Evolutionary conservation across 768 basidiomycete genomes (phyloP), one percentile per base, ranked within the genome.

Genomic region (Tricholoma bakamatsutake): DNA sequence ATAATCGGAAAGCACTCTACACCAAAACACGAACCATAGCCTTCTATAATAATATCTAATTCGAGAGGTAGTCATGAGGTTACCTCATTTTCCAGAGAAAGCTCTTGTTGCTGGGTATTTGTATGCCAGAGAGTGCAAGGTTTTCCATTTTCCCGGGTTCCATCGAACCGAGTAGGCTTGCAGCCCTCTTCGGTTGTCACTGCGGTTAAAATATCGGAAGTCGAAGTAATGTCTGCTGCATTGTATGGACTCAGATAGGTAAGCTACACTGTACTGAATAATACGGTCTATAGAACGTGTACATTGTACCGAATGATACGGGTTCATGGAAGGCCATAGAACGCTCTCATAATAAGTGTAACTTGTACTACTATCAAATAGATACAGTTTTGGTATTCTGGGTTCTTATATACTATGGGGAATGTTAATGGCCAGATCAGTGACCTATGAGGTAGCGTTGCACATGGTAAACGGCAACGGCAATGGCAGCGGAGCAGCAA

Each of bases 21-120:
- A 31, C 46, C 5, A 54, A 17, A 18, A 50, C 3, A 67, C 81
- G 33, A 59, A 89, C 89, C 77, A 59, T 77, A 82, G 39, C 90
- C 92, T 46, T 85, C 69, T 33, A 92, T 60, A 24, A 93, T 72
- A 0, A 68, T 53, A 34, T 83, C 80, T 0, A 81, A 67, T 45
- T 84, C 83, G 7, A 92, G 64, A 4, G 86, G 83, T 28, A 85
- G 68, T 8, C 78, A 62, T 1, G 72, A 69, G 4, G 77, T 77
- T 40, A 78, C 50, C 39, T 62, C 61, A 10, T 47, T 57, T 37
- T n/a, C 55, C 39, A 17, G n/a, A 12, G n/a, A 34, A 27, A 35
- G 13, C 40, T 33, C 47, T 15, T 30, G 27, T 15, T 40, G 43
- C 57, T 28, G 51, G 52, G 28, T 37, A 49, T 42, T 46, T 30